A percentile compares a stretch with the other conserved stretches of the same genome.
Evolutionary conservation across 2,329 filamentous ascomycete genomes (phyloP).

Genomic region (Neofusicoccum ribis): DNA sequence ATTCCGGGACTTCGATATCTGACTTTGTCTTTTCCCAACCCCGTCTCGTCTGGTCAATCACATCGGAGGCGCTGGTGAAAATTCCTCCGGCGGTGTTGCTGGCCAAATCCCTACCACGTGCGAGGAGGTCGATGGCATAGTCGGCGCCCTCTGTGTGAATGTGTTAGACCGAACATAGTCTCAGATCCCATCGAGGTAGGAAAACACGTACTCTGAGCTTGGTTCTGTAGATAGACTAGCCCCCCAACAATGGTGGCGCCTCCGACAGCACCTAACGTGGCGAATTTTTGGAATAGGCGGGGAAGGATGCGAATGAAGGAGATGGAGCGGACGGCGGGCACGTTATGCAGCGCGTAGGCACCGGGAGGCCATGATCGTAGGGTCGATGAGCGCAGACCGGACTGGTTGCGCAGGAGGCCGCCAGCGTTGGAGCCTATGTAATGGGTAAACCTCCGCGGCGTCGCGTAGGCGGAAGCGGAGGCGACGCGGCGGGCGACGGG

Average conservation of each 20-base stretch:
- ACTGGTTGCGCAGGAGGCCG: conserved; percentile 64
- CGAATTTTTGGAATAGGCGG: conserved; percentile 86
- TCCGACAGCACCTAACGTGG: conserved; percentile 84
- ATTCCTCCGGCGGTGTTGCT: conserved; percentile 67
- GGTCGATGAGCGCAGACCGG: conserved; percentile 39
- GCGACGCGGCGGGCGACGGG: conserved; percentile 61
- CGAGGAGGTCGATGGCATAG: conserved; percentile 75
- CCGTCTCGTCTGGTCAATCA: conserved; percentile 74
- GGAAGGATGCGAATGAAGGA: conserved; percentile 74
- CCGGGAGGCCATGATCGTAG: conserved; percentile 68
- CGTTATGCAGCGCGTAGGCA: conserved; percentile 79
- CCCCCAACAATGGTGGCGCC: conserved; percentile 85
- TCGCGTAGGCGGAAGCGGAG: conserved; percentile 21
- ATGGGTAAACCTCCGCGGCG: conserved; percentile 62
- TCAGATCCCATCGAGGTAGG: not conserved
- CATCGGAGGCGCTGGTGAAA: conserved; percentile 70
- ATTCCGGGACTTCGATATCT: conserved; percentile 69
- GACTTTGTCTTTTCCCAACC: conserved; percentile 86
- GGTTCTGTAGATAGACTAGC: conserved; percentile 91
- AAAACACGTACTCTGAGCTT: conserved; percentile 54
- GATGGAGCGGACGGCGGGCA: conserved; percentile 62
- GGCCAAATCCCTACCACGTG: conserved; percentile 69
- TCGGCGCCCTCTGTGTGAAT: conserved; percentile 65
- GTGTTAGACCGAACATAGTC: conserved; percentile 39
- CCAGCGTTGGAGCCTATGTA: conserved; percentile 59